phyloP scores from a whole-genome alignment of 2,329 filamentous ascomycete species.

The Penicillium hesseltinei region DNA sequence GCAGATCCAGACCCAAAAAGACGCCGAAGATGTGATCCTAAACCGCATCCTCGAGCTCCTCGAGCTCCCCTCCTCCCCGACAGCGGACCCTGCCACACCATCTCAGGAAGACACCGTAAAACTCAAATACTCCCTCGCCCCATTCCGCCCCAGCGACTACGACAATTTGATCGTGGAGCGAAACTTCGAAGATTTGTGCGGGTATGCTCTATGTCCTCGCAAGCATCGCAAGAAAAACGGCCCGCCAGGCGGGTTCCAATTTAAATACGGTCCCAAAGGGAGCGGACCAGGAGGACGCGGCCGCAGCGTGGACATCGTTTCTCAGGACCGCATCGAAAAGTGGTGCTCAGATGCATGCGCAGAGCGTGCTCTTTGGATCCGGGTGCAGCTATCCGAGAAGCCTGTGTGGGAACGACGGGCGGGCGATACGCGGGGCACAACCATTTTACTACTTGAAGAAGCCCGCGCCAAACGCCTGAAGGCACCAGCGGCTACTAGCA shows the following conservation, averaged over 20 bases:
- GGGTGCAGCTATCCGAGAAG: conserved; percentile 81
- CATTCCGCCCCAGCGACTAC: conserved; percentile 86
- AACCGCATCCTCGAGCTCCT: conserved; percentile 70
- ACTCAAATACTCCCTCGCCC: conserved; percentile 66
- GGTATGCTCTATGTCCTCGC: conserved; percentile 74
- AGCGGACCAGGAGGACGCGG: conserved; percentile 47
- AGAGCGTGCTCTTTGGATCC: conserved; percentile 75
- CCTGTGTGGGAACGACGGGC: conserved; percentile 79
- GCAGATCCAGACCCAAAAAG: conserved; percentile 78
- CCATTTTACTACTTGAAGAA: conserved; percentile 67
- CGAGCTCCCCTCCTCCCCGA: conserved; percentile 56
- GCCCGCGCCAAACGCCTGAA: conserved; percentile 31
- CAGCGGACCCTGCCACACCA: conserved; percentile 53
- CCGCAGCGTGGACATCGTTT: conserved; percentile 63
- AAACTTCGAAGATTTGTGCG: conserved; percentile 78
- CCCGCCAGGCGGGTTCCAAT: conserved; percentile 61
- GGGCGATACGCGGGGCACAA: conserved; percentile 44
- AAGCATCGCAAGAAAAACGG: conserved; percentile 59
- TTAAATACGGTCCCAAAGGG: conserved; percentile 58
- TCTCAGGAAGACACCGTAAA: conserved; percentile 59
- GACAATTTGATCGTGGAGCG: conserved; percentile 86
- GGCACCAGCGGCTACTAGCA: conserved; percentile 20
- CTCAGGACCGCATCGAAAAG: conserved; percentile 69
- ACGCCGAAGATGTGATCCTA: conserved; percentile 71
- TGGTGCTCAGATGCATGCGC: conserved; percentile 86